Conservation (phyloP, 2,329 filamentous ascomycete genomes). For the Dryadomyces quercivorus region DNA sequence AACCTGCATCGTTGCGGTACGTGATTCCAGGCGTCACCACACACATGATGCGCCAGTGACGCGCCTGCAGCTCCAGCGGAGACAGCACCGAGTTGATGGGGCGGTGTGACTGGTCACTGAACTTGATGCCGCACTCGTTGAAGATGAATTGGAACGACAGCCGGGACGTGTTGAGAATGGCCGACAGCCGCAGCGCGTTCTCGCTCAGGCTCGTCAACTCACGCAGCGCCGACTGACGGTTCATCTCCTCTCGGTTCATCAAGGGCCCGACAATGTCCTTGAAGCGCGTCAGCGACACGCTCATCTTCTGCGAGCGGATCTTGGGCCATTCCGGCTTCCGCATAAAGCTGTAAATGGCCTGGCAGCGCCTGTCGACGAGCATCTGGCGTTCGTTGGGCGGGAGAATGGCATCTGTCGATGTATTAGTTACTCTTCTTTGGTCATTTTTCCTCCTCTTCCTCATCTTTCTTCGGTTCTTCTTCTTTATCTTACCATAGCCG, state of each 20-base stretch:
- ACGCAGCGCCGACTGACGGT: constrained; percentile 23
- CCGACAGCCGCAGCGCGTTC: constrained; percentile 31
- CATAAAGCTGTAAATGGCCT: constrained; percentile 21
- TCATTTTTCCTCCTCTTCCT: neutral
- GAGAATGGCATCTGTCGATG: constrained; percentile 1
- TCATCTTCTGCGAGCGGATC: constrained; percentile 15
- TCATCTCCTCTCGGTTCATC: constrained; percentile 24
- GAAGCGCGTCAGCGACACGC: constrained; percentile 13
- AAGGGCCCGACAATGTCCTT: constrained; percentile 29
- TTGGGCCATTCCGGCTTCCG: constrained; percentile 16
- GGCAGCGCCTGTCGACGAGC: constrained; percentile 23
- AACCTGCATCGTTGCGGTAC: constrained; percentile 37
- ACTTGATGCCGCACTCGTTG: constrained; percentile 36
- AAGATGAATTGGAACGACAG: constrained; percentile 27
- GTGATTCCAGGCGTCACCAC: constrained; percentile 43
- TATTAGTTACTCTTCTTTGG: neutral
- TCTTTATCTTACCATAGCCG: constrained; percentile 18
- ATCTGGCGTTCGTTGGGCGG: constrained; percentile 20
- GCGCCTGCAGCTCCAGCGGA: constrained; percentile 31
- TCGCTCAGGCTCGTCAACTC: constrained; percentile 30
- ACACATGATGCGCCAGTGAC: constrained; percentile 39
- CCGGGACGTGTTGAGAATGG: constrained; percentile 29
- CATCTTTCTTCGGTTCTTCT: neutral
- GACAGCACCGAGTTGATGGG: constrained; percentile 29
- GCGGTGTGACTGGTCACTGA: constrained; percentile 34